phyloP scores from a whole-genome alignment of 441 rosid genomes.

The Capsella rubella region DNA sequence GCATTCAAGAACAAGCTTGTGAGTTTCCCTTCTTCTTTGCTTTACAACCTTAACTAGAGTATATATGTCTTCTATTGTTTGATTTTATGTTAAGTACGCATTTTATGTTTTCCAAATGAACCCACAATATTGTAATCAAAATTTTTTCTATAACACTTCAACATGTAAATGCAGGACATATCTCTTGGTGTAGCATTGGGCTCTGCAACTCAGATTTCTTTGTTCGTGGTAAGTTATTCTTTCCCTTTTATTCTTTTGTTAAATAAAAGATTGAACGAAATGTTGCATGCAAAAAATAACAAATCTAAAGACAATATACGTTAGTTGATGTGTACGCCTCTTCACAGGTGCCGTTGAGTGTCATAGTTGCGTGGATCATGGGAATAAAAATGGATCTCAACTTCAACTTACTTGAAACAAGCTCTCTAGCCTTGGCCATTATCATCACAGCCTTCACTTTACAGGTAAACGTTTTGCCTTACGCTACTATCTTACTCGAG shows the following conservation, averaged over 20 bases:
- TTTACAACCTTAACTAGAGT: conserved; percentile 8
- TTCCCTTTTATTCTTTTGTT: background rate
- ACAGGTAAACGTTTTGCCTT: conserved; percentile 55
- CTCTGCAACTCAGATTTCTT: conserved; percentile 72
- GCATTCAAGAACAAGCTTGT: conserved; percentile 69
- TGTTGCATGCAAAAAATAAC: background rate
- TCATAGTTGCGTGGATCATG: conserved; percentile 73
- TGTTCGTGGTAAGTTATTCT: conserved; percentile 61
- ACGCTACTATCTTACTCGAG: background rate
- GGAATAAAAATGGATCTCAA: conserved; percentile 89
- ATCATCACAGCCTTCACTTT: conserved; percentile 75
- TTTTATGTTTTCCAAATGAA: background rate
- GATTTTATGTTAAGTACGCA: background rate
- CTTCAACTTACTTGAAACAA: conserved; percentile 84
- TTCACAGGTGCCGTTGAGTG: conserved; percentile 68
- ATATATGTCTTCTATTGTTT: background rate
- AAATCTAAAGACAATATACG: background rate
- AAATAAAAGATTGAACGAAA: background rate
- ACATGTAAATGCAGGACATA: conserved; percentile 53
- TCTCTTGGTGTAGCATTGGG: conserved; percentile 74
- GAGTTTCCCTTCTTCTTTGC: background rate
- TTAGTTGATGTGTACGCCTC: conserved; percentile 9
- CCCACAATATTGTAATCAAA: background rate
- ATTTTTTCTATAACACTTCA: background rate
- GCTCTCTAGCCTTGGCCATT: conserved; percentile 78